Conservation (phyloP, 2,329 filamentous ascomycete species). For the Calycina herbarum region DNA sequence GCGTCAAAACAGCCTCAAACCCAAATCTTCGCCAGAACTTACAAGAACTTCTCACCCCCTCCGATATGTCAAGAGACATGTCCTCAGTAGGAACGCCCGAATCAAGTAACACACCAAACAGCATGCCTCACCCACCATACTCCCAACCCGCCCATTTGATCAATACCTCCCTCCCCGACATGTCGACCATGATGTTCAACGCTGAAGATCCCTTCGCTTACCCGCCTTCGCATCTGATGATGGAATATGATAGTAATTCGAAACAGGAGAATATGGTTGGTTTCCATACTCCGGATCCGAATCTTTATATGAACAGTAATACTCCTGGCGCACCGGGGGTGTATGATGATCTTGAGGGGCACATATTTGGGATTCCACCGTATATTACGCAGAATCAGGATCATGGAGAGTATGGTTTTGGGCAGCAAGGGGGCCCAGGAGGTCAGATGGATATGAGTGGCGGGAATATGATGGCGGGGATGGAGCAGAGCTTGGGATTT, state of each 20-base stretch:
- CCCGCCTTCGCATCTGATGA: slow-evolving; percentile 71
- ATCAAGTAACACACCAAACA: slow-evolving; percentile 24
- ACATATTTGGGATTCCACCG: slow-evolving; percentile 70
- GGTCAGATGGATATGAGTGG: not conserved
- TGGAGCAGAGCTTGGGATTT: not conserved
- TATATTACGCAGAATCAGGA: slow-evolving; percentile 51
- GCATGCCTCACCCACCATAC: slow-evolving; percentile 24
- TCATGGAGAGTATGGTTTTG: not conserved
- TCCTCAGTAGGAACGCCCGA: slow-evolving; percentile 33
- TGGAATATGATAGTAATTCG: slow-evolving; percentile 50
- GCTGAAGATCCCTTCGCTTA: slow-evolving; percentile 78
- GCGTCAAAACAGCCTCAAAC: slow-evolving; percentile 29
- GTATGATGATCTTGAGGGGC: slow-evolving; percentile 67
- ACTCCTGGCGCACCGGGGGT: slow-evolving; percentile 23
- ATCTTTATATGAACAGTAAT: slow-evolving; percentile 35
- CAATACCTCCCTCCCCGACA: slow-evolving; percentile 55
- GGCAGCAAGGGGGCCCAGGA: not conserved
- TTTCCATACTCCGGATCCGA: slow-evolving; percentile 16
- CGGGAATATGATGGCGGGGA: not conserved
- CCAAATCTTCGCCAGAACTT: slow-evolving; percentile 33
- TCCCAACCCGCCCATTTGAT: slow-evolving; percentile 27
- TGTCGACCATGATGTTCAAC: slow-evolving; percentile 79
- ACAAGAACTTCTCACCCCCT: slow-evolving; percentile 31
- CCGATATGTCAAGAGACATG: slow-evolving; percentile 31
- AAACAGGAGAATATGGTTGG: slow-evolving; percentile 30